phyloP scores from a whole-genome alignment of 352 stramenopile species.

The Phytopythium sindhum region DNA sequence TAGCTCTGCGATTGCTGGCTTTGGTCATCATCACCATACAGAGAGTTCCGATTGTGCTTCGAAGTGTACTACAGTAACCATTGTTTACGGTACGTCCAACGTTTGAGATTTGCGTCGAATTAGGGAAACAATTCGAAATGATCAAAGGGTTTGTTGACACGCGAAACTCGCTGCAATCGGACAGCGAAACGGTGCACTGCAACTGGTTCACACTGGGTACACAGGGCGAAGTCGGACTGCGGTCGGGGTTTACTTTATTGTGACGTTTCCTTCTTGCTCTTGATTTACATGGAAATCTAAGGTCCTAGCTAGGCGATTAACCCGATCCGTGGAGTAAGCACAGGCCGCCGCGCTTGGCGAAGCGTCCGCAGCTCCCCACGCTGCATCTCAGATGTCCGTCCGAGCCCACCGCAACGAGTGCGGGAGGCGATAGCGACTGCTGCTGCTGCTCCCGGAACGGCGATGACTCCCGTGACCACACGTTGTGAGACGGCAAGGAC shows the following conservation, averaged over 20 bases:
- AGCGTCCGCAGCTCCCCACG: slow-evolving; percentile 12
- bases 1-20: too few species aligned
- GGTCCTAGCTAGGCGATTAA: neutral
- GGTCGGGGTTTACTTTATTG: neutral
- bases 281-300: neutral
- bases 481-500: neutral
- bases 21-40: too few species aligned
- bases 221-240: neutral
- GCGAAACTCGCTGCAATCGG: neutral
- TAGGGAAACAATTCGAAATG: too few species aligned
- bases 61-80: too few species aligned
- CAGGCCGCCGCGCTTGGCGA: slow-evolving; percentile 18
- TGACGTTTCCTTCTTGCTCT: neutral
- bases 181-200: neutral
- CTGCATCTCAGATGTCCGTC: slow-evolving; percentile 10
- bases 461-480: neutral
- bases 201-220: neutral
- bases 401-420: neutral
- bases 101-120: too few species aligned
- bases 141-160: too few species aligned
- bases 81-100: too few species aligned
- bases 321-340: slow-evolving; percentile 17
- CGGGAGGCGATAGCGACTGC: neutral
- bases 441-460: neutral
- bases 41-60: too few species aligned